A percentile compares a stretch with the other conserved stretches of the same genome.
Evolutionary conservation across 495 filamentous ascomycete genomes (phyloP).

Genomic region (Penicillium egyptiacum): DNA sequence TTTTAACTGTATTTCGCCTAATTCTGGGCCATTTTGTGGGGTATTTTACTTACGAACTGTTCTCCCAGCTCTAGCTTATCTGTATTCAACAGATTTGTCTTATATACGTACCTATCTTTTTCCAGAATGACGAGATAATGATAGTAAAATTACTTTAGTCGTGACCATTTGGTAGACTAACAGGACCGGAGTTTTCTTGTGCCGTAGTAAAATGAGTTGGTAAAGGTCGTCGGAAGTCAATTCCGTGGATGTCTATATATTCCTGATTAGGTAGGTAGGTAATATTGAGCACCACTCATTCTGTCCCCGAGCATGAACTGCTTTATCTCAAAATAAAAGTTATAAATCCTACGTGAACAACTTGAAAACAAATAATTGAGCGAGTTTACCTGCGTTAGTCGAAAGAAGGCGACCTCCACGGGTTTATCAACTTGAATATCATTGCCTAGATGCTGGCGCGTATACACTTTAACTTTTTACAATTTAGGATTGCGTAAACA

Average conservation of each 20-base stretch:
- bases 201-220: neutral
- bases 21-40: neutral
- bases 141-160: neutral
- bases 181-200: neutral
- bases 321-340: neutral
- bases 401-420: neutral
- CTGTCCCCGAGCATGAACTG: neutral
- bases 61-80: neutral
- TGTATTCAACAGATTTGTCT: neutral
- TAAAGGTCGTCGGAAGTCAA: neutral
- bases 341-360: neutral
- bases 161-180: neutral
- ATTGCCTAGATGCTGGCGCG: neutral
- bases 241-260: slow-evolving; percentile 1
- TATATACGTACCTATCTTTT: neutral
- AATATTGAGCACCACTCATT: neutral
- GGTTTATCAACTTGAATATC: neutral
- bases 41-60: no score
- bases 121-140: slow-evolving; percentile 3
- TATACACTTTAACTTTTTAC: neutral
- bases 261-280: neutral
- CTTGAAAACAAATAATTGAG: neutral
- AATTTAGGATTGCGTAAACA: neutral
- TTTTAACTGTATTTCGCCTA: neutral
- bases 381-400: neutral